Evolutionary conservation across 371 early-diverging fungal genomes (phyloP).

Genomic region (Sporodiniella umbellata): DNA sequence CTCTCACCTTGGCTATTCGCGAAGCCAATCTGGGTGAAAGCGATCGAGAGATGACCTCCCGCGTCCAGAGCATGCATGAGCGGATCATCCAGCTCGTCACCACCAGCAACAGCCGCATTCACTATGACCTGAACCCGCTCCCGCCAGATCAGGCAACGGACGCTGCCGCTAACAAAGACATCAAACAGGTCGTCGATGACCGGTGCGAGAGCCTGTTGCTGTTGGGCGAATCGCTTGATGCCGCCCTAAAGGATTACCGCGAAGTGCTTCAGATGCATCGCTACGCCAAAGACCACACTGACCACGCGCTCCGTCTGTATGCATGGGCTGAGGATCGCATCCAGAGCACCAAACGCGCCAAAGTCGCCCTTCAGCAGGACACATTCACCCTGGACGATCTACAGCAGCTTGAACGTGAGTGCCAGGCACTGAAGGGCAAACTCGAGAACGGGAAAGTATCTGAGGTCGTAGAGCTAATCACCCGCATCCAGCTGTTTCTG

Average conservation of each 20-base stretch:
- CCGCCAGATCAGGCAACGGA: constrained; percentile 26
- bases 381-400: constrained; percentile 29
- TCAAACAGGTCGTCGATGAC: constrained; percentile 21
- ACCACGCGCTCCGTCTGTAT: constrained; percentile 31
- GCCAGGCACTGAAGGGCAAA: constrained; percentile 13
- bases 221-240: constrained; percentile 34
- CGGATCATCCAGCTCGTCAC: constrained; percentile 36
- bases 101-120: constrained; percentile 29
- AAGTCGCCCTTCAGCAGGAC: constrained; percentile 18
- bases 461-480: constrained; percentile 34
- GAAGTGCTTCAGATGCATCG: constrained; percentile 28
- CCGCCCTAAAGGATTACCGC: constrained; percentile 24
- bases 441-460: constrained; percentile 33
- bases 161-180: constrained; percentile 26
- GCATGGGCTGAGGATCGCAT: constrained; percentile 42
- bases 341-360: constrained; percentile 17
- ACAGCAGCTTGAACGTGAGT: constrained; percentile 27
- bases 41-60: constrained; percentile 35
- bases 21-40: constrained; percentile 31
- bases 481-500: constrained; percentile 24
- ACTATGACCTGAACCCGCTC: constrained; percentile 25
- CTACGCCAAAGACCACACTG: constrained; percentile 29
- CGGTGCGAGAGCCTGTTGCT: constrained; percentile 25
- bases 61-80: constrained; percentile 38
- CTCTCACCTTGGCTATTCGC: constrained; percentile 7